Base-by-base conservation (phyloP, 768 basidiomycete species). In the Mycena indigotica region DNA sequence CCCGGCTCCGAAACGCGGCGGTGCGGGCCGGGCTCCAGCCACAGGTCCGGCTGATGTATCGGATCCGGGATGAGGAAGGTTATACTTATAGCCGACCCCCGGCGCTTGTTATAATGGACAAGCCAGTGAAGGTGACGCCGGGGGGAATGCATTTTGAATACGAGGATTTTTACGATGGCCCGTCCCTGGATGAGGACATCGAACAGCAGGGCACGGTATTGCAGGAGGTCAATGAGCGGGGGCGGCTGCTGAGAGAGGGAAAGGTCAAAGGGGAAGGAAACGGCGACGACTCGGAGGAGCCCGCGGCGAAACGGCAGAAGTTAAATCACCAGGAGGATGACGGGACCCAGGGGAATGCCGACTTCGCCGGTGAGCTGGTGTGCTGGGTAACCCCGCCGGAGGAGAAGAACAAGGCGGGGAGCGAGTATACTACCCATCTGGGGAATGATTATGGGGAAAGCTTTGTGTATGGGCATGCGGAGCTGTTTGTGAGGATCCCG, bases 341-440 rank as follows among this genome's bases (percentile, higher is more conserved):
- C 15, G 23, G 8, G 41, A 21, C 15, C 12, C 5, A 23, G 21
- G 15, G 41, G 8, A 8, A 23, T 12, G 21, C 8, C 41, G 41
- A 12, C 15, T 16, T 21, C 8, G 5, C 8, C 8, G 23, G 8
- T 12, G 23, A 8, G 41, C 15, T 23, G 53, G 53, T 60, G 16
- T 53, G 50, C 25, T 60, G 58, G 58, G 58, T 60, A 8, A 60
- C 54, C 0, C 32, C 19, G 23, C 50, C 50, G 16, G 52, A 26
- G 13, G 21, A 24, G 8, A 10, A 28, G 17, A 60, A 60, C n/a
- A 19, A 26, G 21, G 53, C 53, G 0, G 5, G 19, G 23, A 51
- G 52, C 25, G 21, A 23, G 1, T 54, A 48, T 2, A 17, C 46
- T 10, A 41, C 24, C 2, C 48, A 57, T 21, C 23, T 44, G 12